Percentiles rank a stretch among this genome's conserved stretches.
Evolutionary conservation across 805 yeast genomes (phyloP).

Genomic region (Candida namnaoensis): DNA sequence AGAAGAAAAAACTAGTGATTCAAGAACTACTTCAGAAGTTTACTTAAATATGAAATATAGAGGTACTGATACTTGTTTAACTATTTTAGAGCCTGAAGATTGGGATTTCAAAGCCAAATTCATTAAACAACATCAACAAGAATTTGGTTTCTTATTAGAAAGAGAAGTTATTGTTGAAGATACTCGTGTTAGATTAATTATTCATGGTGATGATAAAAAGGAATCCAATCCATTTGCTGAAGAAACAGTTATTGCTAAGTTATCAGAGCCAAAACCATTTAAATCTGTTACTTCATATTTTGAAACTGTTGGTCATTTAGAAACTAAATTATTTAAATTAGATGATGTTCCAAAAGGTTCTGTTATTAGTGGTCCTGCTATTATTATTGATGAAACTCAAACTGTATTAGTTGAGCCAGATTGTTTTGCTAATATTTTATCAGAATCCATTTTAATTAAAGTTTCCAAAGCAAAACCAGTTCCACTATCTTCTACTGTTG

Average conservation of each 20-base stretch:
- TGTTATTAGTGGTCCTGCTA: conserved; percentile 22
- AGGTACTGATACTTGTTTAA: conserved; percentile 32
- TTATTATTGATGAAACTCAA: conserved; percentile 22
- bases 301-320: conserved; percentile 8
- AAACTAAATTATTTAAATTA: conserved; percentile 8
- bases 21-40: conserved; percentile 19
- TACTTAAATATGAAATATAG: conserved; percentile 28
- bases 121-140: conserved; percentile 14
- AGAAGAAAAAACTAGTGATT: conserved; percentile 15
- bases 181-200: conserved; percentile 18
- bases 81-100: conserved; percentile 12
- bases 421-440: conserved; percentile 11
- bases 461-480: conserved; percentile 34
- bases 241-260: not conserved
- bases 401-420: conserved; percentile 9
- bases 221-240: conserved; percentile 15
- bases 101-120: conserved; percentile 7
- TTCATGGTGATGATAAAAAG: conserved; percentile 6
- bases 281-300: not conserved
- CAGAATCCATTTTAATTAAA: conserved; percentile 1
- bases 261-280: not conserved
- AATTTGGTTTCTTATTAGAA: conserved; percentile 17
- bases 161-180: conserved; percentile 15
- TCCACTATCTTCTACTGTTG: conserved; percentile 25
- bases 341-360: conserved; percentile 15